These are phyloP conservation scores for Colletotrichum theobromicola DNA, from an alignment of 2,329 filamentous ascomycete species.

Conservation along the genomic window DNA sequence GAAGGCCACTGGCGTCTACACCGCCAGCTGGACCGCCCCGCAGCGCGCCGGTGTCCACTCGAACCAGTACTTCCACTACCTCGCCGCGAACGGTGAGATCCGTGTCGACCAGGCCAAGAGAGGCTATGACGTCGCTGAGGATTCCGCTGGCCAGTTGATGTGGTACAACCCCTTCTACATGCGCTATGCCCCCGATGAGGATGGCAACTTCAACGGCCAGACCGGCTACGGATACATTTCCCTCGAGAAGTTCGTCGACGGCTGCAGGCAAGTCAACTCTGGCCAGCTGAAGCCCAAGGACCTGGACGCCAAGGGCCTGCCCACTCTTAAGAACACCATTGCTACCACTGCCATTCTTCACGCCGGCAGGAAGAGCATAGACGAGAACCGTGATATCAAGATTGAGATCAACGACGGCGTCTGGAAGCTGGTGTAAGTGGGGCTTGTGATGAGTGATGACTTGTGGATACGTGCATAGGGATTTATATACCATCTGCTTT, in stretches of 20 bases:
- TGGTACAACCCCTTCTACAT: conserved; percentile 98
- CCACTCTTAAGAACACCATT: conserved; percentile 87
- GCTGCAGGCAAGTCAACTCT: conserved; percentile 78
- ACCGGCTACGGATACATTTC: conserved; percentile 92
- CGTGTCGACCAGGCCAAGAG: conserved; percentile 92
- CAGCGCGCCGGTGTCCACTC: conserved; percentile 94
- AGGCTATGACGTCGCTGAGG: conserved; percentile 93
- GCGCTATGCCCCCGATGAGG: conserved; percentile 92
- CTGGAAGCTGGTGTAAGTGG: conserved; percentile 68
- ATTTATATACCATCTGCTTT: conserved; percentile 19
- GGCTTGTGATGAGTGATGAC: not conserved
- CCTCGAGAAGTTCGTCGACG: conserved; percentile 96
- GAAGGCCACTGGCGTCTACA: conserved; percentile 87
- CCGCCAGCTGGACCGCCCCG: conserved; percentile 92
- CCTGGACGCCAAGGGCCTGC: conserved; percentile 80
- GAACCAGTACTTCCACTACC: conserved; percentile 97
- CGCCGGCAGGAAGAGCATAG: conserved; percentile 82
- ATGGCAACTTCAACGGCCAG: conserved; percentile 92
- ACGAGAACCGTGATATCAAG: conserved; percentile 79
- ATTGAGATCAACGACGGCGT: conserved; percentile 70
- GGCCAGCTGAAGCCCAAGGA: conserved; percentile 74
- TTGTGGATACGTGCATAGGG: conserved; percentile 4
- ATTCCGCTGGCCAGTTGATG: conserved; percentile 70
- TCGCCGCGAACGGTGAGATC: conserved; percentile 84
- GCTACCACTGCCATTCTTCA: conserved; percentile 92